Conservation (phyloP, 1,284 basidiomycete genomes). For the Pholiota adiposa region DNA sequence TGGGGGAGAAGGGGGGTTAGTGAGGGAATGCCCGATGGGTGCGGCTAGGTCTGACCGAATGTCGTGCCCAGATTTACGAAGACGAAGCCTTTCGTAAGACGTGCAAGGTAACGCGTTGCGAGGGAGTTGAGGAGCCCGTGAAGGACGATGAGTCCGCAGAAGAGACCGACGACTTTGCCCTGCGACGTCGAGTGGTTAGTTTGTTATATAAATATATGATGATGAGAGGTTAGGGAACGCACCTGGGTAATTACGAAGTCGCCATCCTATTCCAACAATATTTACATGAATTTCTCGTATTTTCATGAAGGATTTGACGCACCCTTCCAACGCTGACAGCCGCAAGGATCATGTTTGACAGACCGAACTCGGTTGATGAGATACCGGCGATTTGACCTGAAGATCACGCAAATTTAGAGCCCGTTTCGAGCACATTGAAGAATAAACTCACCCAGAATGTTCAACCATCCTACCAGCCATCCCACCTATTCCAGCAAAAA, state of each 20-base stretch:
- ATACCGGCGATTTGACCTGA: constrained; percentile 79
- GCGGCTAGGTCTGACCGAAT: constrained; percentile 43
- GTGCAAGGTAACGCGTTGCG: constrained; percentile 80
- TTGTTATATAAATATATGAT: neutral
- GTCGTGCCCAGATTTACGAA: constrained; percentile 88
- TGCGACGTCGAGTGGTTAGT: constrained; percentile 29
- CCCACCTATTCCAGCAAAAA: constrained; percentile 50
- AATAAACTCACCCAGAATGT: constrained; percentile 79
- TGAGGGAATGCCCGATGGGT: neutral
- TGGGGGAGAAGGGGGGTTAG: constrained; percentile 25
- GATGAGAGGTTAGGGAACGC: constrained; percentile 6
- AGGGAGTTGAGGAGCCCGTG: constrained; percentile 84
- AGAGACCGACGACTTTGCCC: constrained; percentile 79
- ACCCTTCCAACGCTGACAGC: constrained; percentile 67
- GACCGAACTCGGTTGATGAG: constrained; percentile 88
- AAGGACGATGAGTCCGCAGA: constrained; percentile 70
- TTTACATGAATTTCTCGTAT: neutral
- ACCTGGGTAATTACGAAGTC: constrained; percentile 50
- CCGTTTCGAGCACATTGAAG: constrained; percentile 16
- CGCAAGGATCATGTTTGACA: constrained; percentile 89
- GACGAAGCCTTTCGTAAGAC: constrained; percentile 81
- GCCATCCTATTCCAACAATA: constrained; percentile 40
- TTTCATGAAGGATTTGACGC: constrained; percentile 9
- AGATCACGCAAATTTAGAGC: neutral
- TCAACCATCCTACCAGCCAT: constrained; percentile 87